phyloP scores from a whole-genome alignment of 148 eudicot genomes.

The Vaccinium darrowii region DNA sequence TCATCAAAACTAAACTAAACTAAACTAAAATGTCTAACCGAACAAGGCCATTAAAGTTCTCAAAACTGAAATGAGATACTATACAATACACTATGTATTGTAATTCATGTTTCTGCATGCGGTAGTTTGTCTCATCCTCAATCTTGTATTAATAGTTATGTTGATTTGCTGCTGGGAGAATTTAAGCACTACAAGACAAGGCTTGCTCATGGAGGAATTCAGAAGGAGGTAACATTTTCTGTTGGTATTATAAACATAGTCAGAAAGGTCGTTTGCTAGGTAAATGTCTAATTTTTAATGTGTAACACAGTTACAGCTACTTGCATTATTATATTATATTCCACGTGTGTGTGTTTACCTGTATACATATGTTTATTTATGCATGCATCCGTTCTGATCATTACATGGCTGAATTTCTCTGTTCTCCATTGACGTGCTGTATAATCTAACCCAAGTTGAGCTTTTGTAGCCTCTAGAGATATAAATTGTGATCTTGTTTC shows the following conservation, averaged over 20 bases:
- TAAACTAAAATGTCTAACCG: too few relatives aligned
- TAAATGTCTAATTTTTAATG: background rate
- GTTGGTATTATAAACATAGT: background rate
- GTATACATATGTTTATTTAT: background rate
- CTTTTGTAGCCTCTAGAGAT: background rate
- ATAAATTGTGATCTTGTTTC: background rate
- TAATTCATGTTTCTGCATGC: background rate
- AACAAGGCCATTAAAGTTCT: background rate
- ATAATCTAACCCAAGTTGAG: slow-evolving; percentile 3
- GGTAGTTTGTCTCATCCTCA: slow-evolving; percentile 17
- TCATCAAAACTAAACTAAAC: too few relatives aligned
- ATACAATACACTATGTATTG: background rate
- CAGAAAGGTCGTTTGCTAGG: background rate
- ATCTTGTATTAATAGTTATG: slow-evolving; percentile 55
- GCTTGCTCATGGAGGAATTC: slow-evolving; percentile 87
- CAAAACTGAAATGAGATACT: background rate
- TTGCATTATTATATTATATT: background rate
- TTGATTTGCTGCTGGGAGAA: slow-evolving; percentile 91
- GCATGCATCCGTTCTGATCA: background rate
- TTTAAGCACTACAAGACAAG: slow-evolving; percentile 89
- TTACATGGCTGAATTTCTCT: background rate
- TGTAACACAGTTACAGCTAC: background rate
- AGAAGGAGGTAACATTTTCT: slow-evolving; percentile 57
- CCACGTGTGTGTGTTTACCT: background rate
- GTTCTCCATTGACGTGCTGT: background rate